Percentiles rank a stretch among this genome's conserved stretches.
Evolutionary conservation across 1,284 basidiomycete species (phyloP).

Genomic region (Ustilago nuda): DNA sequence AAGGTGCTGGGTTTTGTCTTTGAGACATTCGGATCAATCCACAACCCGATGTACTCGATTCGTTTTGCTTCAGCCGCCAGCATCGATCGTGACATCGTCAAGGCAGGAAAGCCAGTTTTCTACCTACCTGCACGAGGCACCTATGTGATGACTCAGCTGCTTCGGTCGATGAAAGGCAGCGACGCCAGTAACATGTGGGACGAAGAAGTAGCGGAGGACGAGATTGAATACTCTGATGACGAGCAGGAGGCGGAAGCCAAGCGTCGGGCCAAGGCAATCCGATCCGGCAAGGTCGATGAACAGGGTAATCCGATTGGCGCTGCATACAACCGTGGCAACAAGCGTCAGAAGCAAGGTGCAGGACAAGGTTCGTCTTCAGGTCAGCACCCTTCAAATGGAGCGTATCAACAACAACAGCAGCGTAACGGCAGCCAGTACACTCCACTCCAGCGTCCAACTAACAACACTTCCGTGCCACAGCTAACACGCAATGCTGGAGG

Average conservation of each 20-base stretch:
- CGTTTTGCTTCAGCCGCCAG: constrained; percentile 70
- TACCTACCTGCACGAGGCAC: constrained; percentile 81
- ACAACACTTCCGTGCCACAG: constrained; percentile 5
- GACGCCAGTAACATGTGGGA: constrained; percentile 92
- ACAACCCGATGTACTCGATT: constrained; percentile 84
- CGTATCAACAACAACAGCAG: constrained; percentile 7
- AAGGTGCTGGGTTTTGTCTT: constrained; percentile 86
- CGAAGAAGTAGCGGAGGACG: constrained; percentile 85
- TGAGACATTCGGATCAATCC: constrained; percentile 90
- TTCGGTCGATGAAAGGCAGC: constrained; percentile 78
- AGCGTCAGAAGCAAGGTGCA: constrained; percentile 37
- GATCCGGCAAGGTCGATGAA: constrained; percentile 27
- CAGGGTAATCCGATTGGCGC: constrained; percentile 35
- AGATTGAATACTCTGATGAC: constrained; percentile 89
- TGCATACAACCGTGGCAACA: constrained; percentile 21
- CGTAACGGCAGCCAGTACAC: constrained; percentile 8
- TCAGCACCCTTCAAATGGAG: constrained; percentile 10
- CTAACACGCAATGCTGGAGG: constrained; percentile 17
- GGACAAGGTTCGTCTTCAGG: constrained; percentile 12
- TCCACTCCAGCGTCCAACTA: constrained; percentile 9
- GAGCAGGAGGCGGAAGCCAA: constrained; percentile 82
- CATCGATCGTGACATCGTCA: constrained; percentile 57
- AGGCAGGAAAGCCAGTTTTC: constrained; percentile 73
- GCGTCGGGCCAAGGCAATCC: constrained; percentile 67
- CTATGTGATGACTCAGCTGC: constrained; percentile 80